Conservation (phyloP, 1,284 basidiomycete species). For the Apiotrichum gracile region DNA sequence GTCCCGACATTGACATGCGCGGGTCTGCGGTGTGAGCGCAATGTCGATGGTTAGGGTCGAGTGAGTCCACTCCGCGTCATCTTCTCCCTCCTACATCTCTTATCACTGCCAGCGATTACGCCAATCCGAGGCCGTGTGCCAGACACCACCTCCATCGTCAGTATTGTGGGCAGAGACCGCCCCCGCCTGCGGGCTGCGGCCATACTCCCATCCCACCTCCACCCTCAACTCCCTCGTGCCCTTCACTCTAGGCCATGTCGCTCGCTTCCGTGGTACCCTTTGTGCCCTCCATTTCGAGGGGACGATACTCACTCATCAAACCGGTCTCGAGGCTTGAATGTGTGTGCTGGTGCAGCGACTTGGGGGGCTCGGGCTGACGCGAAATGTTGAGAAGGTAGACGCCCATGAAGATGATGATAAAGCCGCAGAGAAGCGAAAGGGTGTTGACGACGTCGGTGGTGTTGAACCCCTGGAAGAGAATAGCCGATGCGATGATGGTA, state of each 20-base stretch:
- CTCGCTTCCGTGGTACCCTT: no score
- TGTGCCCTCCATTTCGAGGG: neutral
- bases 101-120: no score
- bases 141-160: no score
- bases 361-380: slow-evolving; percentile 54
- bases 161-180: no score
- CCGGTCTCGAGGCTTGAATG: slow-evolving; percentile 59
- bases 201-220: no score
- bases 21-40: slow-evolving; percentile 33
- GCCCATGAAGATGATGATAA: slow-evolving; percentile 84
- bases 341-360: slow-evolving; percentile 45
- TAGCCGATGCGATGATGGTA: slow-evolving; percentile 88
- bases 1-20: slow-evolving; percentile 47
- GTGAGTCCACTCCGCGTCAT: no score
- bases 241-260: no score
- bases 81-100: no score
- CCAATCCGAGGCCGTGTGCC: no score
- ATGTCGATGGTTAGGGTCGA: neutral
- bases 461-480: slow-evolving; percentile 96
- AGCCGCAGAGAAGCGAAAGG: slow-evolving; percentile 76
- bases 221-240: no score
- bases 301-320: slow-evolving; percentile 58
- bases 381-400: slow-evolving; percentile 86
- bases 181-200: no score
- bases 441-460: slow-evolving; percentile 76